A percentile compares a stretch with the other conserved stretches of the same genome.
phyloP scores from a whole-genome alignment of 768 basidiomycete species.

The Podaxis pistillaris region DNA sequence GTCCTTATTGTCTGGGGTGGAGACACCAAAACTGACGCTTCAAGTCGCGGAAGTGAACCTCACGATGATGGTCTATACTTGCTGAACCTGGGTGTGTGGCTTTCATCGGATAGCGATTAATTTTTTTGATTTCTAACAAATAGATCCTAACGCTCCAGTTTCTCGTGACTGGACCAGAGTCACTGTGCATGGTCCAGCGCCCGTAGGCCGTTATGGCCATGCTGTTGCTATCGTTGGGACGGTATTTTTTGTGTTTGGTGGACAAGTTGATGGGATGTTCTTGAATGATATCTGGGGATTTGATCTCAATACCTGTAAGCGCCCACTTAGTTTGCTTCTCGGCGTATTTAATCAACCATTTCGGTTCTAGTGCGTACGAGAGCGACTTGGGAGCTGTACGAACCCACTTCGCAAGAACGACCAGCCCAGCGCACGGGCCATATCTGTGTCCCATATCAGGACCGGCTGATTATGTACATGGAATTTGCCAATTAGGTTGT shows the following conservation, averaged over 20 bases:
- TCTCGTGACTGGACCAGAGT: conserved; percentile 95
- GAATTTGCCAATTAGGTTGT: conserved; percentile 11
- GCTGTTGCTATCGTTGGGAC: conserved; percentile 90
- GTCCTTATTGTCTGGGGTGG: conserved; percentile 98
- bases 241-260: conserved; percentile 93
- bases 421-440: conserved; percentile 92
- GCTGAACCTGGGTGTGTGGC: conserved; percentile 82
- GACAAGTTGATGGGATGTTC: conserved; percentile 93
- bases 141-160: conserved; percentile 41
- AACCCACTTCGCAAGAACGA: conserved; percentile 55
- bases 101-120: conserved; percentile 2
- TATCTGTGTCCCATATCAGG: conserved; percentile 77
- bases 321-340: conserved; percentile 2
- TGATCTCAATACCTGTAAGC: conserved; percentile 89
- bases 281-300: conserved; percentile 96
- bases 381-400: conserved; percentile 80
- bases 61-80: conserved; percentile 95
- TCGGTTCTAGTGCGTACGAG: conserved; percentile 67
- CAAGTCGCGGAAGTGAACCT: conserved; percentile 52
- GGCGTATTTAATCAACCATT: conserved; percentile 8
- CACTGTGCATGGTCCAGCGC: conserved; percentile 70
- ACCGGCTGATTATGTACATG: conserved; percentile 81
- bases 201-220: conserved; percentile 92
- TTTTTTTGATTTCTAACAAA: conserved; percentile 3
- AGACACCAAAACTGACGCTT: conserved; percentile 82